Percentiles rank a stretch among this genome's conserved stretches.
Evolutionary conservation across 2,329 filamentous ascomycete species (phyloP).

Genomic region (Biscogniauxia sp.): DNA sequence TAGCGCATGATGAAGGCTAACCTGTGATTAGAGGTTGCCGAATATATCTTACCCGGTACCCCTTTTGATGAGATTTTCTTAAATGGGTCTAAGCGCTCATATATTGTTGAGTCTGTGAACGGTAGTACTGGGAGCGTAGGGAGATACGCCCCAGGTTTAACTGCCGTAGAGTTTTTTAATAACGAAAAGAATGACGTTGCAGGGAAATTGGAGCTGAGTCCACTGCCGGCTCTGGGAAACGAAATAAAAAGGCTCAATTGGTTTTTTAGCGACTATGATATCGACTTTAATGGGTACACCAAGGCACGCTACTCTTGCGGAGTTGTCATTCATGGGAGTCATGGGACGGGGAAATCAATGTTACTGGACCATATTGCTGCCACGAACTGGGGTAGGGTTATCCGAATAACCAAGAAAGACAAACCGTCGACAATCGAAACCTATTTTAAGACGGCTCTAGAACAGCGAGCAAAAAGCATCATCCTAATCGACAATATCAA

Average conservation of each 20-base stretch:
- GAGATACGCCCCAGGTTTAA: constrained; percentile 39
- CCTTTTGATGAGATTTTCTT: constrained; percentile 63
- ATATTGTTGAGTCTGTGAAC: constrained; percentile 58
- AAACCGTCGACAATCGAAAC: constrained; percentile 62
- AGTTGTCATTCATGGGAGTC: constrained; percentile 75
- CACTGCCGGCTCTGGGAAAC: constrained; percentile 65
- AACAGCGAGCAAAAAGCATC: constrained; percentile 66
- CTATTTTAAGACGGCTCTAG: constrained; percentile 66
- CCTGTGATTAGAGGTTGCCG: constrained; percentile 52
- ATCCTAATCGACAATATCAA: constrained; percentile 79
- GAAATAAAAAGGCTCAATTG: constrained; percentile 66
- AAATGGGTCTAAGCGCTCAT: constrained; percentile 57
- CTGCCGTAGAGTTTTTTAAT: constrained; percentile 38
- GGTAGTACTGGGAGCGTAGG: constrained; percentile 43
- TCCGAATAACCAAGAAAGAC: constrained; percentile 55
- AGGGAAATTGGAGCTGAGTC: constrained; percentile 44
- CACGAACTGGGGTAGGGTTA: constrained; percentile 68
- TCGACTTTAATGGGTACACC: constrained; percentile 33
- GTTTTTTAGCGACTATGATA: constrained; percentile 58
- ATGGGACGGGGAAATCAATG: constrained; percentile 80
- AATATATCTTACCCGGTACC: constrained; percentile 68
- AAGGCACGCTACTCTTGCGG: constrained; percentile 47
- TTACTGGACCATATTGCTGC: constrained; percentile 66
- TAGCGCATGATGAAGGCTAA: constrained; percentile 6
- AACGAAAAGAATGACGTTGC: constrained; percentile 28